Conservation (phyloP, 1,284 basidiomycete species). For the Earliella scabrosa region DNA sequence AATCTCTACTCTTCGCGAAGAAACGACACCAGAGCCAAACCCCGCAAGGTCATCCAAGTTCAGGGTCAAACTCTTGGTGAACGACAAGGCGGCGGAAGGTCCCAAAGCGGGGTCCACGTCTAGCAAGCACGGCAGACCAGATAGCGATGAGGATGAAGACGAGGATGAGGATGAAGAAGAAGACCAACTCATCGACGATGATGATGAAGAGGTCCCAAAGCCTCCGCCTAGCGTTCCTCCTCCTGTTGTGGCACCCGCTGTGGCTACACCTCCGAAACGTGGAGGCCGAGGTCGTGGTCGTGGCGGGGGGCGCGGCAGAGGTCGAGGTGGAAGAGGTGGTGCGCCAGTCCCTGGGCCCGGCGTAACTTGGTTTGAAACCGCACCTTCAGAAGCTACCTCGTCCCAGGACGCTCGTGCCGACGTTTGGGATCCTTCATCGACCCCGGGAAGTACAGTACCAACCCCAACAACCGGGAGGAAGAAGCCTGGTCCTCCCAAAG, state of each 20-base stretch:
- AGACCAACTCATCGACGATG: slow-evolving; percentile 79
- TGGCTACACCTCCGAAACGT: slow-evolving; percentile 27
- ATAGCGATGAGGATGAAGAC: slow-evolving; percentile 52
- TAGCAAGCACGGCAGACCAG: slow-evolving; percentile 35
- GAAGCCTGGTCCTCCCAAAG: slow-evolving; percentile 41
- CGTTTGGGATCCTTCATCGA: slow-evolving; percentile 29
- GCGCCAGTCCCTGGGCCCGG: slow-evolving; percentile 9
- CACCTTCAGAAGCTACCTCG: slow-evolving; percentile 19
- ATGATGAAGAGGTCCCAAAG: slow-evolving; percentile 47
- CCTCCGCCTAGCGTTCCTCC: slow-evolving; percentile 33
- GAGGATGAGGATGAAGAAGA: slow-evolving; percentile 67
- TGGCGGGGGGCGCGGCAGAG: slow-evolving; percentile 21
- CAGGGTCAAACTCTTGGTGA: slow-evolving; percentile 55
- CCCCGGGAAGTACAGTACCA: slow-evolving; percentile 24
- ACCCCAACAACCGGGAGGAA: slow-evolving; percentile 42
- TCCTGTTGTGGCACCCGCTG: slow-evolving; percentile 29
- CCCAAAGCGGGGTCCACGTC: slow-evolving; percentile 31
- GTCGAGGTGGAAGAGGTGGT: slow-evolving; percentile 23
- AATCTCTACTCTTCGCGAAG: slow-evolving; percentile 75
- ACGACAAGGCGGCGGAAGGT: slow-evolving; percentile 45
- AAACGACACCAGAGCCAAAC: slow-evolving; percentile 65
- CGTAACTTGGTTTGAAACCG: slow-evolving; percentile 26
- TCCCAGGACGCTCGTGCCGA: slow-evolving; percentile 21
- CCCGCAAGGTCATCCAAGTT: slow-evolving; percentile 46
- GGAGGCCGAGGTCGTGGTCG: slow-evolving; percentile 28